A percentile compares a stretch with the other conserved stretches of the same genome.
phyloP scores from a whole-genome alignment of 192 early-diverging fungal species.

The Umbelopsis vinacea region DNA sequence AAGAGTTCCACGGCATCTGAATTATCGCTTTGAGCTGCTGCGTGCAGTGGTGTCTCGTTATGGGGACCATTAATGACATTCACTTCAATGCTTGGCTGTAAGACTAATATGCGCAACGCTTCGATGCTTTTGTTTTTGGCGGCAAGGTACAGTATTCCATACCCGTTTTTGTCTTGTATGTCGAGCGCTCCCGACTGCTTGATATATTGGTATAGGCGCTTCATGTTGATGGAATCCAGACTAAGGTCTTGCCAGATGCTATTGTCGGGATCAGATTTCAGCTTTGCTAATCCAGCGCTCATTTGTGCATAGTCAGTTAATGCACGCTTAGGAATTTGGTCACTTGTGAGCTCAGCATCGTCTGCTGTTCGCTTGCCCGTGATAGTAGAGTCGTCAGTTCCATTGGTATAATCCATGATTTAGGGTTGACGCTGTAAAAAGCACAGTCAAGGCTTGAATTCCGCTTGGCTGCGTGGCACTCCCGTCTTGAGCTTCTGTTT shows the following conservation, averaged over 20 bases:
- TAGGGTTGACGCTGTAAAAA: background rate
- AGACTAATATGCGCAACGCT: conserved; percentile 38
- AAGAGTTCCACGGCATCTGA: conserved; percentile 41
- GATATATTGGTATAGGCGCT: conserved; percentile 39
- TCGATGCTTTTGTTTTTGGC: conserved; percentile 41
- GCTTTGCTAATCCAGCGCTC: background rate
- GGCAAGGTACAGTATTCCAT: conserved; percentile 42
- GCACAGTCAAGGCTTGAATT: background rate
- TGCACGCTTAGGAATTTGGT: background rate
- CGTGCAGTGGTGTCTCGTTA: conserved; percentile 40
- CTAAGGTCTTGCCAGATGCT: conserved; percentile 34
- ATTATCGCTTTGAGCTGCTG: conserved; percentile 20
- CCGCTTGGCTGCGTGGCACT: background rate
- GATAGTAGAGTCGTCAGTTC: background rate
- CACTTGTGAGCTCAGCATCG: background rate
- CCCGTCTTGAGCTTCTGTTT: background rate
- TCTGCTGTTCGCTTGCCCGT: background rate
- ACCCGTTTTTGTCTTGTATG: conserved; percentile 25
- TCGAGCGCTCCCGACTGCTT: conserved; percentile 22
- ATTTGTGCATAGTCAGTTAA: background rate
- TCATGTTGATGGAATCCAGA: conserved; percentile 37
- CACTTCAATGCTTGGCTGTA: conserved; percentile 33
- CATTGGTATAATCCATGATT: background rate
- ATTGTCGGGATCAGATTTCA: conserved; percentile 1
- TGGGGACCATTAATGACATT: conserved; percentile 38